These are phyloP conservation scores for Amanita pseudoporphyria DNA, from an alignment of 768 basidiomycete species.

Conservation along the genomic window DNA sequence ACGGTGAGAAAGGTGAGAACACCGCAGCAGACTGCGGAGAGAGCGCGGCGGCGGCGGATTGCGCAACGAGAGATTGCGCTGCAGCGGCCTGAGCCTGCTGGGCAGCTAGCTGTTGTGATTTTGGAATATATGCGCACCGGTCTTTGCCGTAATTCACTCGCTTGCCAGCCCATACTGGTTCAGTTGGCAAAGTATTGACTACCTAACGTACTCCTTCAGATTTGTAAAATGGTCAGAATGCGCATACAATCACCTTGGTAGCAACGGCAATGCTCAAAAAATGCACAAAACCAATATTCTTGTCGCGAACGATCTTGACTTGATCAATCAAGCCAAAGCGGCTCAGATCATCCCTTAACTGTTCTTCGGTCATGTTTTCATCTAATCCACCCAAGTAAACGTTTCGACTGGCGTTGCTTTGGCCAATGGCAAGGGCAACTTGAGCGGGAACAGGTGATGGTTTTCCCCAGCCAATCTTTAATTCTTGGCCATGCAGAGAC, in stretches of 20 bases:
- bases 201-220: slow-evolving; percentile 42
- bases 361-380: slow-evolving; percentile 84
- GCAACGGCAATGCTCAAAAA: slow-evolving; percentile 93
- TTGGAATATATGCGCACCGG: slow-evolving; percentile 95
- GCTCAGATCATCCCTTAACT: slow-evolving; percentile 82
- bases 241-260: slow-evolving; percentile 62
- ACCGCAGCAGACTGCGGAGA: slow-evolving; percentile 19
- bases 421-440: slow-evolving; percentile 80
- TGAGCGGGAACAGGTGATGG: slow-evolving; percentile 80
- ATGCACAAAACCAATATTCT: slow-evolving; percentile 99
- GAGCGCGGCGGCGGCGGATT: slow-evolving; percentile 27
- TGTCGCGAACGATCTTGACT: slow-evolving; percentile 98
- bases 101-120: slow-evolving; percentile 84
- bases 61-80: slow-evolving; percentile 60
- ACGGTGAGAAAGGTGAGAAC: slow-evolving; percentile 43
- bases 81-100: slow-evolving; percentile 84
- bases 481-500: slow-evolving; percentile 86
- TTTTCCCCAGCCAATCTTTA: slow-evolving; percentile 99
- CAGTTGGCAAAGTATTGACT: slow-evolving; percentile 85
- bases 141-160: slow-evolving; percentile 99
- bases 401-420: slow-evolving; percentile 90
- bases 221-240: slow-evolving; percentile 2
- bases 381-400: slow-evolving; percentile 95
- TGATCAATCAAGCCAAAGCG: slow-evolving; percentile 96
- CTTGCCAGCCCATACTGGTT: slow-evolving; percentile 91